phyloP scores from a whole-genome alignment of 2,329 filamentous ascomycete genomes.

The Colletotrichum salicis region DNA sequence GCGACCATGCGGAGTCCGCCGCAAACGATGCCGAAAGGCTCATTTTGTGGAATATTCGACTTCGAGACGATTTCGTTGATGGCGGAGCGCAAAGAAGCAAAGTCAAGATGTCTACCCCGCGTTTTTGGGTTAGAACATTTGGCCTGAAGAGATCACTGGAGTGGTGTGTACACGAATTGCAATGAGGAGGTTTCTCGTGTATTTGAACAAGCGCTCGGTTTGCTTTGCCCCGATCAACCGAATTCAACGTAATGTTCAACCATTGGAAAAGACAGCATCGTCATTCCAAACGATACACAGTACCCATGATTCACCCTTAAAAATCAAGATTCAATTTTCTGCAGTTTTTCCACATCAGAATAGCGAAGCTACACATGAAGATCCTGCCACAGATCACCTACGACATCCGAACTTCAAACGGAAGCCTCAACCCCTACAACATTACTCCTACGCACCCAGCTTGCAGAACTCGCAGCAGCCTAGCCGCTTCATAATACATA shows the following conservation, averaged over 20 bases:
- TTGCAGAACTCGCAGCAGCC: too few relatives aligned
- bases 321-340: too few relatives aligned
- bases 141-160: background rate
- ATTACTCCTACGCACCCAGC: too few relatives aligned
- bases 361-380: too few relatives aligned
- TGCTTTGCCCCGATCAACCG: background rate
- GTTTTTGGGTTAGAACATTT: background rate
- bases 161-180: background rate
- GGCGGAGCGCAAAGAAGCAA: too few relatives aligned
- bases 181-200: background rate
- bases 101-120: too few relatives aligned
- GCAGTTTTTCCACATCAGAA: too few relatives aligned
- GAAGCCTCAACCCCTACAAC: too few relatives aligned
- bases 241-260: background rate
- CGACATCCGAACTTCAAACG: too few relatives aligned
- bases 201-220: constrained; percentile 1
- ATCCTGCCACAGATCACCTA: too few relatives aligned
- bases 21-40: constrained; percentile 14
- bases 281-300: background rate
- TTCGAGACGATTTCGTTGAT: background rate
- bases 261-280: constrained; percentile 37
- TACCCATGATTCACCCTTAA: too few relatives aligned
- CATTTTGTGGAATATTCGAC: constrained; percentile 9
- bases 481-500: too few relatives aligned
- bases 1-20: constrained; percentile 35